Base-by-base conservation (phyloP, 192 early-diverging fungal species). In the Coemansia sp. region DNA sequence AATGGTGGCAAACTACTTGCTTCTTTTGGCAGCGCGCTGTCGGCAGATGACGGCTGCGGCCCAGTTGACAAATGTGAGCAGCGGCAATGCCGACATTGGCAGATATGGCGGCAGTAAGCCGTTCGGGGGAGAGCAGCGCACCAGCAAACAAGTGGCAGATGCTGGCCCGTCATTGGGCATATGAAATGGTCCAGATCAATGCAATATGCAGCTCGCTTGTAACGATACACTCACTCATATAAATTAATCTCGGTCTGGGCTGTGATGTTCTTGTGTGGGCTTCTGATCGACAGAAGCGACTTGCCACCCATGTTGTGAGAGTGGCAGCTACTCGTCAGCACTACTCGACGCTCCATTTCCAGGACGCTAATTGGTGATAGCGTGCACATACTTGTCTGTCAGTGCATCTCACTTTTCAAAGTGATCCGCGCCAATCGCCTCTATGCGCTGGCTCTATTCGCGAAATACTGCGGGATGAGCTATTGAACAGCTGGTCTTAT, bases 211-310 rank as follows among this genome's bases (percentile, higher is more conserved):
- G 9, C 10, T 14, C 13, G 41, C n/a, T 43, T 43, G 41, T 14
- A n/a, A n/a, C 41, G 13, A n/a, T 16, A n/a, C 16, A 14, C 41
- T n/a, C 13, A 14, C 4, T 5, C 14, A 33, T 6, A 9, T 33
- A 31, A 7, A 14, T 28, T 55, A 28, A 28, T 6, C 13, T 14
- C 4, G 26, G 52, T 16, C 52, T 55, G 28, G 52, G 14, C 52
- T 55, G 52, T 16, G 52, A 55, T 16, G 28, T 28, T 55, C 52
- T 14, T 55, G 52, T 55, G 52, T 55, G 52, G 52, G 52, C 52
- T 28, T 55, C 52, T 12, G 52, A 55, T 55, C 52, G 52, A 14
- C 52, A 13, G 13, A 16, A 16, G 16, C 52, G 13, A 55, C 28
- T 18, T 45, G 9, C 18, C 8, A 45, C 18, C 43, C 18, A 45